phyloP scores from a whole-genome alignment of 805 yeast species.

The Candida coleopterorum region DNA sequence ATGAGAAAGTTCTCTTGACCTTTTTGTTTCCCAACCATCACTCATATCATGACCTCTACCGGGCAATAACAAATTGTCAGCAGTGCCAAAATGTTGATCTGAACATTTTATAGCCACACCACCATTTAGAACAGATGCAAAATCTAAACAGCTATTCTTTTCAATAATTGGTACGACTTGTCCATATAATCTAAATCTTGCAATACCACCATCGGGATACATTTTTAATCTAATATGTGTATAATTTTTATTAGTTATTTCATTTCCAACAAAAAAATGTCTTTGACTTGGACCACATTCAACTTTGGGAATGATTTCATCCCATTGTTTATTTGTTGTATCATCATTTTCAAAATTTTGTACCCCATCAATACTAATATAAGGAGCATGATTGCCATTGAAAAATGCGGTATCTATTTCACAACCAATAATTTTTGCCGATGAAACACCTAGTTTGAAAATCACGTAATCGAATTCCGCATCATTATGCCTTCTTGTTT shows the following conservation, averaged over 20 bases:
- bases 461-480: constrained; percentile 86
- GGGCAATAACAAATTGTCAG: constrained; percentile 82
- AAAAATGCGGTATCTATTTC: constrained; percentile 93
- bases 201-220: constrained; percentile 99
- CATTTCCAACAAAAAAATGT: constrained; percentile 69
- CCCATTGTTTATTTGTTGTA: constrained; percentile 52
- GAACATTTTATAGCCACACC: constrained; percentile 81
- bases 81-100: constrained; percentile 93
- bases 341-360: constrained; percentile 24
- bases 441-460: constrained; percentile 74
- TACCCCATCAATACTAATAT: constrained; percentile 76
- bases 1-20: constrained; percentile 81
- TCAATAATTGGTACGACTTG: constrained; percentile 66
- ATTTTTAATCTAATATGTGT: constrained; percentile 81
- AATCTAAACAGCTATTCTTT: constrained; percentile 59
- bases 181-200: constrained; percentile 88
- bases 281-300: constrained; percentile 90
- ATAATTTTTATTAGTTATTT: constrained; percentile 55
- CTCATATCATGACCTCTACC: constrained; percentile 96
- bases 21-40: constrained; percentile 97
- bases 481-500: constrained; percentile 88
- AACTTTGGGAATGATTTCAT: constrained; percentile 54
- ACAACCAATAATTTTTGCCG: constrained; percentile 74
- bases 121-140: constrained; percentile 80
- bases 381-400: constrained; percentile 94